Evolutionary conservation across 2,329 filamentous ascomycete species (phyloP), one percentile per base, ranked within the genome.

Genomic region (Colletotrichum kahawae): DNA sequence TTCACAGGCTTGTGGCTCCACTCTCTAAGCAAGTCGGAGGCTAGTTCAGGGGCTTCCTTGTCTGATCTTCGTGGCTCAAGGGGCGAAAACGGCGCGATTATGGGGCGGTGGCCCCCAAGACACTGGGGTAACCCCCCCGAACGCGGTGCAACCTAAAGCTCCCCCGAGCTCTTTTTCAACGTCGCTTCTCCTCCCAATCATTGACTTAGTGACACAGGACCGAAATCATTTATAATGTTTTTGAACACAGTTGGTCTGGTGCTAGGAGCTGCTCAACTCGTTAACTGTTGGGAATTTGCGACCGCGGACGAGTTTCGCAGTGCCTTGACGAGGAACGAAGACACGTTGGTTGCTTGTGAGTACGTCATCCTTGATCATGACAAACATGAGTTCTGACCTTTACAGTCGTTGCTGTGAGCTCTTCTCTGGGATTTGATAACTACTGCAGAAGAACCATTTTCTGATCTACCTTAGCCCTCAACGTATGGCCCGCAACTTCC

Each of bases 321-420:
- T 16, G 43, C 64, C 21, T 59, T 79, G 9, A 63, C 59, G 31
- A 36, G 64, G 7, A 77, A 77, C 18, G 79, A 80, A 2, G 70
- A 77, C 31, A 79, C 79, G 1, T 71, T 84, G 8, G 76, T 81
- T 51, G 82, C 82, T n/a, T 84, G 82, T 83, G 77, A 78, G 82
- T 79, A 16, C 24, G 38, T 51, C 3, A 29, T 43, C 9, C 13
- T 13, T 12, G 21, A 63, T 33, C 16, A 27, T 8, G 14, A 59
- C 21, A 27, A 24, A 62, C 59, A 34, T 13, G 21, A 24, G 29
- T 36, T 27, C 18, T 43, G 24, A 43, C 34, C 34, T 38, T 5
- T 4, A 29, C 31, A 67, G 64, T 67, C 21, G 8, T 66, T 31
- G n/a, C 9, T 8, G 64, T 56, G 43, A 66, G 43, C n/a, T 33